These are phyloP conservation scores for Ophiostoma himal-ulmi DNA, from an alignment of 2,329 filamentous ascomycete species.

Conservation along the genomic window DNA sequence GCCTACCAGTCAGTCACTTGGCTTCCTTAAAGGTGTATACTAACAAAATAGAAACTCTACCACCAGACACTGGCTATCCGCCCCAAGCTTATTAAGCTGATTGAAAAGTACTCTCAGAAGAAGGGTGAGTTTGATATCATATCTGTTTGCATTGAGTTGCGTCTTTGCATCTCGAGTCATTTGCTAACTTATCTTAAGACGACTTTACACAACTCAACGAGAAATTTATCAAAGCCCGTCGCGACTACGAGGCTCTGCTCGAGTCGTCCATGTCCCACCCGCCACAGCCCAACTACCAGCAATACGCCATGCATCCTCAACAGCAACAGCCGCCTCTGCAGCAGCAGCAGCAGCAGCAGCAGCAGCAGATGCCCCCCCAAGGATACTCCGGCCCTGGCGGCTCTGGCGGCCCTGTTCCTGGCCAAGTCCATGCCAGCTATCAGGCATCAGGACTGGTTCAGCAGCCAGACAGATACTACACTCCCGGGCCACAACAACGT, in stretches of 20 bases:
- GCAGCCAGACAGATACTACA: slow-evolving; percentile 60
- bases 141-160: not conserved
- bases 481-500: slow-evolving; percentile 46
- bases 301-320: slow-evolving; percentile 52
- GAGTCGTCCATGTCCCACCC: slow-evolving; percentile 96
- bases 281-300: slow-evolving; percentile 68
- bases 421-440: slow-evolving; percentile 28
- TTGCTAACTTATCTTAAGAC: slow-evolving; percentile 47
- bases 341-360: slow-evolving; percentile 36
- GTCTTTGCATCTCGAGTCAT: not conserved
- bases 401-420: slow-evolving; percentile 25
- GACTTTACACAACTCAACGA: slow-evolving; percentile 98
- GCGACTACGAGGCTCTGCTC: slow-evolving; percentile 92
- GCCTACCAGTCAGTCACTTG: not conserved
- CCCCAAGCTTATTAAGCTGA: slow-evolving; percentile 94
- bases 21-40: not conserved
- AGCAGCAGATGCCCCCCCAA: slow-evolving; percentile 43
- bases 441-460: slow-evolving; percentile 41
- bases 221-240: slow-evolving; percentile 97
- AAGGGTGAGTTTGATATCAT: slow-evolving; percentile 59
- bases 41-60: slow-evolving; percentile 60
- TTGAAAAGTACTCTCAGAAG: slow-evolving; percentile 98
- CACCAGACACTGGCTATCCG: slow-evolving; percentile 91
- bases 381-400: slow-evolving; percentile 41
- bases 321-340: not conserved